phyloP scores from a whole-genome alignment of 2,329 filamentous ascomycete species.

The Stagonosporopsis cucurbitacearum region DNA sequence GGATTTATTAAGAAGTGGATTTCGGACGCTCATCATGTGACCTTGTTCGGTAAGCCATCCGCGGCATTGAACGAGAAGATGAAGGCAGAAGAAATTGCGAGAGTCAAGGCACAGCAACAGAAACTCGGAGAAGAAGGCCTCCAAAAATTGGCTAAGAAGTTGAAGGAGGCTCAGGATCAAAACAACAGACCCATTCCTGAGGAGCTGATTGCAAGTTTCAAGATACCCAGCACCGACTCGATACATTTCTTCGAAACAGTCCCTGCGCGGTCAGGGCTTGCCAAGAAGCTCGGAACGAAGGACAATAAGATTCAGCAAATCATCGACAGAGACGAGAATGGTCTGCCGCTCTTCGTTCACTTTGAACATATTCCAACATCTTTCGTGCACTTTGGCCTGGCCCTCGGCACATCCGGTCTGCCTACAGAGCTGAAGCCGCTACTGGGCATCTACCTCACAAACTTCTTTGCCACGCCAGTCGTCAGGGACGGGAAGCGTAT shows the following conservation, averaged over 20 bases:
- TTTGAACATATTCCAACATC: constrained; percentile 94
- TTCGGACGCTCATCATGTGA: constrained; percentile 82
- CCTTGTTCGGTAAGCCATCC: constrained; percentile 87
- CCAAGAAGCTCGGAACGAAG: constrained; percentile 70
- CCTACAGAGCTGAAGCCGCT: constrained; percentile 85
- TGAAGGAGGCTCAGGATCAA: constrained; percentile 83
- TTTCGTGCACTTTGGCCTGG: constrained; percentile 84
- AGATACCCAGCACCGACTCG: constrained; percentile 83
- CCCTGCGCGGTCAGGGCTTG: constrained; percentile 82
- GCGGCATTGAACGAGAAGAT: constrained; percentile 77
- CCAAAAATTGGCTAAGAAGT: constrained; percentile 72
- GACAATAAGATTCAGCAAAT: constrained; percentile 75
- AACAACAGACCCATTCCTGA: constrained; percentile 88
- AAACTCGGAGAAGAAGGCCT: constrained; percentile 83
- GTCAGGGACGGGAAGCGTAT: constrained; percentile 75
- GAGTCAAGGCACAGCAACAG: constrained; percentile 79
- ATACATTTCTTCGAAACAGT: constrained; percentile 93
- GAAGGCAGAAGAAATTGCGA: constrained; percentile 79
- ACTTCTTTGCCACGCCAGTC: constrained; percentile 94
- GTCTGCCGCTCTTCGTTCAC: constrained; percentile 87
- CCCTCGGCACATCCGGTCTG: constrained; percentile 78
- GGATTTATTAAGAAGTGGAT: constrained; percentile 84
- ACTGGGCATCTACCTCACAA: constrained; percentile 82
- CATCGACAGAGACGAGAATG: constrained; percentile 71
- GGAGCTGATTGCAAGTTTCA: constrained; percentile 79